Evolutionary conservation across 495 filamentous ascomycete genomes (phyloP), one percentile per base, ranked within the genome.

Genomic region (Corynascus novoguineensis): DNA sequence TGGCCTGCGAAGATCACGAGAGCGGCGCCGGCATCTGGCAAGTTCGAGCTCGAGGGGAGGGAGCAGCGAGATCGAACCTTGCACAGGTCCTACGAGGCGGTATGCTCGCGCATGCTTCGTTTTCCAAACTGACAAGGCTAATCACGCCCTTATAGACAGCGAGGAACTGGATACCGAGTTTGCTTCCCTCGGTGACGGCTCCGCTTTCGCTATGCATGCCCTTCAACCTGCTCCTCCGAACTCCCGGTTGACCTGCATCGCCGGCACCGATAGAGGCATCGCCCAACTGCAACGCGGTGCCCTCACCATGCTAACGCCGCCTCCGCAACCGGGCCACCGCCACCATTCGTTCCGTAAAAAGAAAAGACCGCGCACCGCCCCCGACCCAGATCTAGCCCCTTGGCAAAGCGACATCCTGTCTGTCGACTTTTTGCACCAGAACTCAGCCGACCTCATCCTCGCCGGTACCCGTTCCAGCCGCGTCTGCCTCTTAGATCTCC

Each of bases 401-500:
- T 60, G 53, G 34, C 34, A 59, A 7, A 46, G 54, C 28, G 63
- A 68, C 48, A 41, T 71, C 29, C 42, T 68, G 44, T 51, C 60
- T 1, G 57, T 69, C 25, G 72, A 69, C 32, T 71, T 69, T 57
- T 58, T 68, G 8, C 19, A 46, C 5, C 52, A 32, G 10, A 59
- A 71, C 37, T 61, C 56, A 1, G n/a, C 61, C 6, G 42, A 68
- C 4, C 42, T 73, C 0, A 19, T 74, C 19, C 62, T 69, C 14
- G 72, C 70, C 11, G 75, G 69, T 46, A 73, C 72, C 21, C 74
- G 76, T 2, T 63, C 64, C 1, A 60, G 68, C 25, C 38, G 50
- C 17, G 51, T 79, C 15, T 56, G 64, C 44, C 50, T 65, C 0
- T 24, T 66, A 14, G 76, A 78, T 46, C 58, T 62, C 27, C 72